These are phyloP conservation scores for Gastrolobium bilobum DNA, from an alignment of 306 rosid species.

Conservation along the genomic window DNA sequence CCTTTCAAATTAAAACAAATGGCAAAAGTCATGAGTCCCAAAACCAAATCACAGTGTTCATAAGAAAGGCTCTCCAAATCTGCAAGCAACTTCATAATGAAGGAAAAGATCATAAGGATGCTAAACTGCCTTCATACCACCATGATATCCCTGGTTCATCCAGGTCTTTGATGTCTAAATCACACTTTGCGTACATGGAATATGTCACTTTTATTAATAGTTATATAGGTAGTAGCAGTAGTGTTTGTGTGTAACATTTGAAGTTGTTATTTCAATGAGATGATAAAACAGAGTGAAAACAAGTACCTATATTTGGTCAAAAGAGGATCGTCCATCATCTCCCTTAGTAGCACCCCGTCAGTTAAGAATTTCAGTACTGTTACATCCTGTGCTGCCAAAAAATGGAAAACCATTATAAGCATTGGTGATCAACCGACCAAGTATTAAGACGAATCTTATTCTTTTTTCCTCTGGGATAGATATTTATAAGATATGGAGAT, in stretches of 20 bases:
- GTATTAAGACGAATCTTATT: neutral
- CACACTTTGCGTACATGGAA: neutral
- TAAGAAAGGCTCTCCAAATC: neutral
- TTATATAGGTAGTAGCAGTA: neutral
- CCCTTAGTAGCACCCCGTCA: constrained; percentile 89
- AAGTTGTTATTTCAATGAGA: neutral
- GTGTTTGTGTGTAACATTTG: neutral
- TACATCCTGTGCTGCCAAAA: constrained; percentile 83
- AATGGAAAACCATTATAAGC: constrained; percentile 42
- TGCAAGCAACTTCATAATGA: neutral
- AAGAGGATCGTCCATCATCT: constrained; percentile 99
- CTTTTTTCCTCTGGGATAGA: neutral
- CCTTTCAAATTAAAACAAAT: no score
- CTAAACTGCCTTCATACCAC: neutral
- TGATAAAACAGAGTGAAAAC: neutral
- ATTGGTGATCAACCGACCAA: constrained; percentile 12
- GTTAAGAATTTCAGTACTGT: constrained; percentile 88
- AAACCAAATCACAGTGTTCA: no score
- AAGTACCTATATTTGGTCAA: constrained; percentile 92
- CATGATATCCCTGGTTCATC: constrained; percentile 5
- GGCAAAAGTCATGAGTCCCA: no score
- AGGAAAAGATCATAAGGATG: neutral
- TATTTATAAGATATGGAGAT: neutral
- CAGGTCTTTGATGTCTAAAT: neutral
- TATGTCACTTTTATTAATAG: neutral